Percentiles rank a stretch among this genome's conserved stretches.
Evolutionary conservation across 345 rosid species (phyloP).

Genomic region (Toxicodendron radicans): DNA sequence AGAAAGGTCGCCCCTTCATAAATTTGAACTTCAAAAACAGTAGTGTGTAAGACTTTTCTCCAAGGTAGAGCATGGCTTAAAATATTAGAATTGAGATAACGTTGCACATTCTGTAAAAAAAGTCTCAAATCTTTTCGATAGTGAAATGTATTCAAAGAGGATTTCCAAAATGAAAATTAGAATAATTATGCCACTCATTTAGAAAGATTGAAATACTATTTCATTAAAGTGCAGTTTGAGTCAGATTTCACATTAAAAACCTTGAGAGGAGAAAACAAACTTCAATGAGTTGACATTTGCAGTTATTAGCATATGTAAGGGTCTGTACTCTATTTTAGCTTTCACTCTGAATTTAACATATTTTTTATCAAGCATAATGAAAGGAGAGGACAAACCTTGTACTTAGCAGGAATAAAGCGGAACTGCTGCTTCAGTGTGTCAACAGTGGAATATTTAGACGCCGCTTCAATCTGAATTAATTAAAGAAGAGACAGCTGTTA

Average conservation of each 20-base stretch:
- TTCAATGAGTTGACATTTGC: not conserved
- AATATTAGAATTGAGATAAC: not conserved
- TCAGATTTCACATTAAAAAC: not conserved
- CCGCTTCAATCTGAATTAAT: constrained; percentile 77
- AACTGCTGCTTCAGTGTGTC: constrained; percentile 88
- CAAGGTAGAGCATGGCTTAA: not conserved
- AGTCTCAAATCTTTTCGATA: not conserved
- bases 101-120: too few relatives aligned
- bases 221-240: not conserved
- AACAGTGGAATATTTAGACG: constrained; percentile 89
- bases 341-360: not conserved
- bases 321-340: not conserved
- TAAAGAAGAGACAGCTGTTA: constrained; percentile 17
- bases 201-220: not conserved
- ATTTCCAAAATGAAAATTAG: not conserved
- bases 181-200: not conserved
- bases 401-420: constrained; percentile 71
- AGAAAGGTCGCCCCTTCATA: not conserved
- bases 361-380: constrained; percentile 6
- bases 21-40: not conserved
- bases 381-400: constrained; percentile 59
- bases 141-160: not conserved
- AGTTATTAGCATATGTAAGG: not conserved
- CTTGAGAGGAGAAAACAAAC: not conserved
- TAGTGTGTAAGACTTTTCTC: not conserved